Percentiles rank a stretch among this genome's conserved stretches.
These are phyloP conservation scores for Pisolithus sp. DNA, from an alignment of 768 basidiomycete species.

Conservation along the genomic window DNA sequence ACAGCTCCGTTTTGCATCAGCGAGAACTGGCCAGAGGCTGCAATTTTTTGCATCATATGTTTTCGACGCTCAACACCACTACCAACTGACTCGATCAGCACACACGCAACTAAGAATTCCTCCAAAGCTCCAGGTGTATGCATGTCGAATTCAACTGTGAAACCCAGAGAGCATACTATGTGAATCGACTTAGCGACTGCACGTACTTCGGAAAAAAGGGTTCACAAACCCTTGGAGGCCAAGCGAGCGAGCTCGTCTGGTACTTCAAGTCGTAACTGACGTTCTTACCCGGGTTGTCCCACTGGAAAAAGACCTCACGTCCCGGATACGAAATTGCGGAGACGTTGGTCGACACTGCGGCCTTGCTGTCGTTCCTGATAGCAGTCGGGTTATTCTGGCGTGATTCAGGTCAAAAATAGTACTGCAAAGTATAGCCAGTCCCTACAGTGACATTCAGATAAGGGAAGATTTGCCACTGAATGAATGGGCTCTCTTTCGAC, in stretches of 20 bases:
- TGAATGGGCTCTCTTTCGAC: conserved; percentile 44
- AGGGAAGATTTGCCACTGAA: conserved; percentile 54
- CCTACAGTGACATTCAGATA: conserved; percentile 41
- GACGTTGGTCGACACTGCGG: conserved; percentile 53
- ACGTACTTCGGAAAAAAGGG: neutral
- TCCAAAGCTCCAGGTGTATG: no score
- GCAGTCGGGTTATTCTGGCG: conserved; percentile 29
- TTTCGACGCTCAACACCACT: no score
- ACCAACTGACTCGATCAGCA: no score
- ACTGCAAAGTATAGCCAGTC: conserved; percentile 3
- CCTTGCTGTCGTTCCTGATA: conserved; percentile 33
- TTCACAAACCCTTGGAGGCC: conserved; percentile 32
- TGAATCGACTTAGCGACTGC: neutral
- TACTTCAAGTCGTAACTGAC: conserved; percentile 46
- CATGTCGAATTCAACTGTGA: conserved; percentile 57
- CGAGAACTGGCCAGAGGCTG: no score
- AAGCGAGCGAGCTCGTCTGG: conserved; percentile 44
- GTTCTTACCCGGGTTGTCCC: conserved; percentile 51
- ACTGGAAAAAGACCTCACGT: conserved; percentile 39
- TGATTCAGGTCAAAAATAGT: neutral
- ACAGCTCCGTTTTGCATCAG: no score
- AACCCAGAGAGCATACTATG: conserved; percentile 50
- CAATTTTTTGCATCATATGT: no score
- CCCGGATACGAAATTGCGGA: conserved; percentile 45
- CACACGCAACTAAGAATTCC: no score